phyloP scores from a whole-genome alignment of 306 rosid genomes.

The Medicago truncatula region MtrunA17r5.0-ANR NC_053042.1:6816001-6816500 shows the following conservation, averaged over 20 bases:
- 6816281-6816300: neutral
- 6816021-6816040: conserved; percentile 28
- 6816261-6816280: neutral
- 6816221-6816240: neutral
- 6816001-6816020: neutral
- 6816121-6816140: too few relatives aligned
- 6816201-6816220: neutral
- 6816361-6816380: neutral
- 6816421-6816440: neutral
- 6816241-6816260: neutral
- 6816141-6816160: neutral
- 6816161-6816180: neutral
- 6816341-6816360: neutral
- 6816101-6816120: too few relatives aligned
- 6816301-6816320: too few relatives aligned
- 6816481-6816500: conserved; percentile 8
- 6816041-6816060: conserved; percentile 6
- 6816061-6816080: neutral
- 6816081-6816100: too few relatives aligned
- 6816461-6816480: neutral
- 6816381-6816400: neutral
- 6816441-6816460: neutral
- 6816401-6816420: neutral
- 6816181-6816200: neutral
- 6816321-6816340: too few relatives aligned